Base-by-base conservation (phyloP, 495 filamentous ascomycete genomes). In the Hypoxylon lienhwacheense region DNA sequence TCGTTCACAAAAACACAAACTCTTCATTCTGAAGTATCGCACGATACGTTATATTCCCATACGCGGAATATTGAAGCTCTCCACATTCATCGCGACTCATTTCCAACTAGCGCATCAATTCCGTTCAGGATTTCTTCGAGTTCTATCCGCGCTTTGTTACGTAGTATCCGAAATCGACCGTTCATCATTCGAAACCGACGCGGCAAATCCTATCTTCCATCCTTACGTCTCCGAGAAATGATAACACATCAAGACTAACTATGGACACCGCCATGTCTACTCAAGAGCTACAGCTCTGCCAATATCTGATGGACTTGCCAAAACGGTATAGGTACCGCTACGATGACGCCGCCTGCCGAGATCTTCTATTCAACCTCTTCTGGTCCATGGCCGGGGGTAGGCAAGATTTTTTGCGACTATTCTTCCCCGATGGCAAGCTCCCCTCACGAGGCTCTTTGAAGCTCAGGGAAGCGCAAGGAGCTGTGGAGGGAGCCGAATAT, bases 401-500 rank as follows among this genome's bases (percentile, higher is more conserved):
- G 47, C 73, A 78, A 32, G 84, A 90, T 34, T 84, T 90, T 59
- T 72, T 97, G 53, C 75, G 77, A 22, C 75, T 85, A 11, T 81
- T 97, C 49, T 97, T 98, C 63, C 90, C 90, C 4, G 73, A 84
- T 11, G 88, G 88, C n/a, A 69, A 62, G 22, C 70, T 74, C 1
- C 66, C 81, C 3, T 82, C 85, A 1, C 61, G 61, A 21, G 77
- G 76, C n/a, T 67, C 69, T 10, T 88, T 91, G 84, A 91, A 85
- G 63, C 74, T 97, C 21, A 78, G 85, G 28, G 82, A 86, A 46
- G 91, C 90, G 15, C 95, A 97, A 65, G 93, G 92, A n/a, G 87
- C 90, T 6, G 77, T 87, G 36, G 91, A 96, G 59, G 93, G 93
- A 7, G 89, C 92, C 3, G 93, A 98, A 67, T 98, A 97, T 69